Base-by-base conservation (phyloP, 192 early-diverging fungal species). In the Spinellus fusiger region DNA sequence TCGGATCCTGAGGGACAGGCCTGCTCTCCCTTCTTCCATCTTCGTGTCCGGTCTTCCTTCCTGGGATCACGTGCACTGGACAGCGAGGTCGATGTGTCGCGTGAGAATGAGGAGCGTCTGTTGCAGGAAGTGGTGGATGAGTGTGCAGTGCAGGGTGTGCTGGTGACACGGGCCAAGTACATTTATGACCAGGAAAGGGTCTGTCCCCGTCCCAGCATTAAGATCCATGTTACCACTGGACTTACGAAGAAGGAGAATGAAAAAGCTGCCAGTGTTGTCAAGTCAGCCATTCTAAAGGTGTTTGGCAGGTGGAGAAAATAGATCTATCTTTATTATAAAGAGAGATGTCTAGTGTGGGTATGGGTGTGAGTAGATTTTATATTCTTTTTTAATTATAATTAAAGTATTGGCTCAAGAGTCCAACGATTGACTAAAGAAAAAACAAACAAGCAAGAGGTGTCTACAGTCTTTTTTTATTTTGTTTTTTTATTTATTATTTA, bases 131-230 rank as follows among this genome's bases (percentile, higher is more conserved):
- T 94, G 56, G 88, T 93, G 25, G 91, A 93, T 35, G 83, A 88
- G 66, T 68, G 66, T 15, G 76, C 80, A n/a, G 83, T 86, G 59
- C 85, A 96, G 38, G 92, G 93, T 16, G 75, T 98, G 13, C 60
- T 98, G 63, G 73, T 98, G 5, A 91, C 88, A 0, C 77, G 91
- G 23, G 93, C 94, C 15, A 94, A 90, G 75, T 94, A 94, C 68
- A 86, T 93, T 1, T 69, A 80, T 28, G 79, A 74, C 33, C 96
- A 98, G 62, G 96, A 98, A 77, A 73, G 71, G 34, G 59, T 75
- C 34, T 65, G 82, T 35, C 88, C 91, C 5, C 77, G 78, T 61
- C 87, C 96, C 8, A 92, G 86, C 68, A 90, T 98, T 67, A 84
- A 89, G 44, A 79, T 98, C 47, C 85, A 84, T 48, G 80, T 92